phyloP scores from a whole-genome alignment of 306 rosid genomes.

The Quercus robur region DNA sequence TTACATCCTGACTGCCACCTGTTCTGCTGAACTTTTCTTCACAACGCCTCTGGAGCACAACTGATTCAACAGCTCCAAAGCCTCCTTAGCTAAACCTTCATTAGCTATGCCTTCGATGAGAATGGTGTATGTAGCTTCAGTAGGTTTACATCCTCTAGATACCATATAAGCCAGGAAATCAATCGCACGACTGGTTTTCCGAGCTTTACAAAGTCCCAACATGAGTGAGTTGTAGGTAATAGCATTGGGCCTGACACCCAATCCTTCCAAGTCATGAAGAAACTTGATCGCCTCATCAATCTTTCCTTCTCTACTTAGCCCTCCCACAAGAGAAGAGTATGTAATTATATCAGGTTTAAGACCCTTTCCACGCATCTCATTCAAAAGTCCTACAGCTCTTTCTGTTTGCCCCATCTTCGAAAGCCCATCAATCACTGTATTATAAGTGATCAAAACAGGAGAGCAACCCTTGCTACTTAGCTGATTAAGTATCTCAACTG shows the following conservation, averaged over 20 bases:
- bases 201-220: slow-evolving; percentile 80
- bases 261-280: slow-evolving; percentile 62
- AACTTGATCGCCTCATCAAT: slow-evolving; percentile 51
- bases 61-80: slow-evolving; percentile 67
- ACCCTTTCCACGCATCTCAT: slow-evolving; percentile 75
- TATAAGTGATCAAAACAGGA: slow-evolving; percentile 85
- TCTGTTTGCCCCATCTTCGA: slow-evolving; percentile 76
- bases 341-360: slow-evolving; percentile 81
- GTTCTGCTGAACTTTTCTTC: slow-evolving; percentile 76
- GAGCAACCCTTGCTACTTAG: slow-evolving; percentile 80
- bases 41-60: slow-evolving; percentile 68
- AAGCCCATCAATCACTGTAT: slow-evolving; percentile 86
- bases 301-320: slow-evolving; percentile 85
- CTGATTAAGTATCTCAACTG: slow-evolving; percentile 82
- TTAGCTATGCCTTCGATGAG: slow-evolving; percentile 87
- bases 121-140: slow-evolving; percentile 84
- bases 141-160: slow-evolving; percentile 71
- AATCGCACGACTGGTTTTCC: slow-evolving; percentile 69
- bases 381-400: slow-evolving; percentile 60
- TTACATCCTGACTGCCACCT: slow-evolving; percentile 58
- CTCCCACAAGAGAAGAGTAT: slow-evolving; percentile 75
- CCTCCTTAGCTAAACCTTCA: slow-evolving; percentile 88
- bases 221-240: slow-evolving; percentile 73
- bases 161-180: slow-evolving; percentile 79
- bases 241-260: slow-evolving; percentile 57